Evolutionary conservation across 768 basidiomycete genomes (phyloP), one percentile per base, ranked within the genome.

Genomic region (Ramaria rubella): DNA sequence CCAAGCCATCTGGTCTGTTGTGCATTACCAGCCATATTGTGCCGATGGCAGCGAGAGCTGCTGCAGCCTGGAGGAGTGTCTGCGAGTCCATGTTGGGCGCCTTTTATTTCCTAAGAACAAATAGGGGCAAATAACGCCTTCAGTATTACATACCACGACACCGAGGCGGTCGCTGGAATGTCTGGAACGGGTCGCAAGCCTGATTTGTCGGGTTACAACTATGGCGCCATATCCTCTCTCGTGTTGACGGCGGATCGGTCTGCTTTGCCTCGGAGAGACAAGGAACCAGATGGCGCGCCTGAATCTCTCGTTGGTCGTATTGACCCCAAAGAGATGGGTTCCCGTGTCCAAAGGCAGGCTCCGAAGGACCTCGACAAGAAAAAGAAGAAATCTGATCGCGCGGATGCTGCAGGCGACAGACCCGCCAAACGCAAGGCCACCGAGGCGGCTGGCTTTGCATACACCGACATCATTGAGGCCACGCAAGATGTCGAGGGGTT

Each of bases 221-320:
- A 98, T 79, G 85, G 87, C 45, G 90, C 90, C 54, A 94, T 97
- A 67, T 92, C 92, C 27, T 94, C 91, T 21, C 81, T 97, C 43
- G 95, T 98, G 44, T 78, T 97, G 66, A 94, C 90, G n/a, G 91
- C 95, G 12, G 87, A 91, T 73, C 77, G 85, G 53, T 87, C 88
- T 51, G 80, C 78, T 1, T 73, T 92, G 50, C 90, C 90, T 19
- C 80, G 92, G 46, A 79, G 94, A 60, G 91, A 94, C 78, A 90
- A 90, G 73, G 95, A 99, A 69, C 94, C 94, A 6, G 94, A 96
- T 76, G 95, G 96, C 60, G 91, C 93, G 7, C 90, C 94, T 9
- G 94, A 94, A 15, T 86, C 94, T 2, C 83, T 98, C 31, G 87
- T 84, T 44, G 96, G 96, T 15, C 82, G 87, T 26, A 97, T 99